Conservation (phyloP, 768 basidiomycete species). For the Calocera cornea region DNA sequence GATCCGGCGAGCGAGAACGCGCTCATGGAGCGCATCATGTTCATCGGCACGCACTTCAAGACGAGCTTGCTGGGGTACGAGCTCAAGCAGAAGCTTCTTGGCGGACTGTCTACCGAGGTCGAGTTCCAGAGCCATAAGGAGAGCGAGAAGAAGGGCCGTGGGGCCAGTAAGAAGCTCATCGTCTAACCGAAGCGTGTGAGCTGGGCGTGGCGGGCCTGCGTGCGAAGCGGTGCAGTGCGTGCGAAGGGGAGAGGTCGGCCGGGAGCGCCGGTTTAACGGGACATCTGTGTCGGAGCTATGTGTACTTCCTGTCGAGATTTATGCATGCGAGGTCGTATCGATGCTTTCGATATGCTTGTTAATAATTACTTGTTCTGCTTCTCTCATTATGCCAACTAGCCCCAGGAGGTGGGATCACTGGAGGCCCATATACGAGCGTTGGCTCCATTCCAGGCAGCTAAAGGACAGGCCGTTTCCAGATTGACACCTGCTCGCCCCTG, state of each 20-base stretch:
- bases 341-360: slow-evolving; percentile 3
- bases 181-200: slow-evolving; percentile 7
- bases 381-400: not conserved
- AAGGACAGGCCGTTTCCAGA: too few relatives aligned
- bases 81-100: slow-evolving; percentile 58
- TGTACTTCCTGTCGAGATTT: slow-evolving; percentile 4
- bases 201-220: not conserved
- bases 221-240: not conserved
- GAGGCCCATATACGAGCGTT: too few relatives aligned
- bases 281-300: slow-evolving; percentile 3
- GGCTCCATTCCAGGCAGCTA: too few relatives aligned
- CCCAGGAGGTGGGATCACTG: too few relatives aligned
- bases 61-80: slow-evolving; percentile 68
- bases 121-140: slow-evolving; percentile 92
- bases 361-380: not conserved
- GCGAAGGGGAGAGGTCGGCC: not conserved
- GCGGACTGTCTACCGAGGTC: slow-evolving; percentile 86
- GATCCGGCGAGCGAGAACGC: slow-evolving; percentile 21
- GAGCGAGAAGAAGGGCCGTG: slow-evolving; percentile 85
- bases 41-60: slow-evolving; percentile 85
- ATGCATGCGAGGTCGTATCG: not conserved
- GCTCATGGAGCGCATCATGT: slow-evolving; percentile 68
- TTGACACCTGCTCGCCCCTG: too few relatives aligned
- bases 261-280: not conserved
- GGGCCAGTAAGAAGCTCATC: slow-evolving; percentile 34